A percentile compares a stretch with the other conserved stretches of the same genome.
These are phyloP conservation scores for Nitzschia palea DNA, from an alignment of 108 stramenopile genomes.

Conservation along the genomic window DNA sequence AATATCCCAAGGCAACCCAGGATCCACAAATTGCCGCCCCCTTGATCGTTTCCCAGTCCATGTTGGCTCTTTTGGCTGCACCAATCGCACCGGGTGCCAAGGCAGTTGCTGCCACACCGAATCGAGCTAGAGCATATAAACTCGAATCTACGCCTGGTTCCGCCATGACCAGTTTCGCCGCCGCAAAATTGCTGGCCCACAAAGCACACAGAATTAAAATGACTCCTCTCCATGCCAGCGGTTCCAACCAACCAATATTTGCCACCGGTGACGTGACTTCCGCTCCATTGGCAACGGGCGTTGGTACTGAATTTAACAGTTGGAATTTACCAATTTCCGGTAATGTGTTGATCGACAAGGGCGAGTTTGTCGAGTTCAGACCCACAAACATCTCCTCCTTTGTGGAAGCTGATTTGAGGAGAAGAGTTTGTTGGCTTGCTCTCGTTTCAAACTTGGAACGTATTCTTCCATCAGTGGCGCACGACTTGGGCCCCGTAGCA, in stretches of 20 bases:
- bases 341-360: background rate
- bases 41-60: slow-evolving; percentile 55
- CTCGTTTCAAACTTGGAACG: background rate
- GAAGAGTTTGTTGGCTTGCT: background rate
- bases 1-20: slow-evolving; percentile 75
- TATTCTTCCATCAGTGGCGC: background rate
- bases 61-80: slow-evolving; percentile 22
- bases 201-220: slow-evolving; percentile 64
- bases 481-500: background rate
- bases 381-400: background rate
- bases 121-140: slow-evolving; percentile 58
- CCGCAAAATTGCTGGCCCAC: slow-evolving; percentile 77
- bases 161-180: slow-evolving; percentile 55
- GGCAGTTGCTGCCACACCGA: slow-evolving; percentile 55
- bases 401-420: background rate
- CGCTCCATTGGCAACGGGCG: too few relatives aligned
- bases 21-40: slow-evolving; percentile 58
- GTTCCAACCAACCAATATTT: slow-evolving; percentile 33
- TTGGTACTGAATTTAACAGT: background rate
- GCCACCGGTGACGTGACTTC: too few relatives aligned
- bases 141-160: slow-evolving; percentile 70
- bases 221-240: slow-evolving; percentile 61
- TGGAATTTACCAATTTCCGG: background rate
- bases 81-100: slow-evolving; percentile 35
- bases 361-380: background rate